phyloP scores from a whole-genome alignment of 495 filamentous ascomycete species.

The Neurospora hispaniola region DNA sequence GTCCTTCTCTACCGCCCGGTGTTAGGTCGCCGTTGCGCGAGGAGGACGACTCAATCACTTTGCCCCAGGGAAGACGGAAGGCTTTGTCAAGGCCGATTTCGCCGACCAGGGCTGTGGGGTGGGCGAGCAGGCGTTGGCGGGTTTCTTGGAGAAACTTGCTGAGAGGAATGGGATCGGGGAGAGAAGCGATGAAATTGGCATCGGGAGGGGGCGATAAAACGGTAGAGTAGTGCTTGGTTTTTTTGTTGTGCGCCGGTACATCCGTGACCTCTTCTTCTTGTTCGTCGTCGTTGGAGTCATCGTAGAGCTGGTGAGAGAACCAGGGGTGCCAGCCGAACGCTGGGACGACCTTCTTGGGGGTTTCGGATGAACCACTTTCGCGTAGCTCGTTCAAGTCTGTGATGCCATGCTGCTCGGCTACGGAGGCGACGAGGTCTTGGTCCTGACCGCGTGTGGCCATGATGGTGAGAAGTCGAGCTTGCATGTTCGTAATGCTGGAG shows the following conservation, averaged over 20 bases:
- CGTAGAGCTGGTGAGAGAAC: slow-evolving; percentile 84
- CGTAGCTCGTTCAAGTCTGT: slow-evolving; percentile 7
- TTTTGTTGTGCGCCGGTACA: slow-evolving; percentile 20
- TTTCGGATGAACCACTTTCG: neutral
- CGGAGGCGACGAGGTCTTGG: slow-evolving; percentile 68
- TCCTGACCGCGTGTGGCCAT: slow-evolving; percentile 87
- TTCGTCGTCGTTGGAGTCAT: slow-evolving; percentile 35
- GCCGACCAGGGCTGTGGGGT: slow-evolving; percentile 66
- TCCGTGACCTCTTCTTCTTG: neutral
- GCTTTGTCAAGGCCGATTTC: slow-evolving; percentile 82
- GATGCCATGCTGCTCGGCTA: slow-evolving; percentile 41
- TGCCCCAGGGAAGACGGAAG: slow-evolving; percentile 64
- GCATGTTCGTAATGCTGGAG: slow-evolving; percentile 60
- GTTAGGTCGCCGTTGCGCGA: slow-evolving; percentile 44
- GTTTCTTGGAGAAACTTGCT: slow-evolving; percentile 56
- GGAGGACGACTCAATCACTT: slow-evolving; percentile 6
- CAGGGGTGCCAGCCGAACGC: slow-evolving; percentile 98
- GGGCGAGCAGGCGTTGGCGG: slow-evolving; percentile 45
- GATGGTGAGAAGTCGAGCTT: slow-evolving; percentile 62
- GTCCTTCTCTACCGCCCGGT: slow-evolving; percentile 74
- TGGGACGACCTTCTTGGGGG: slow-evolving; percentile 47
- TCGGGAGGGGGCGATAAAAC: slow-evolving; percentile 50
- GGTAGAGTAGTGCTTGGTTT: slow-evolving; percentile 58
- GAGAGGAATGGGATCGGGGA: slow-evolving; percentile 64
- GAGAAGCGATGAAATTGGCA: slow-evolving; percentile 47